Conservation (phyloP, 805 yeast genomes). For the Metschnikowia reukaufii region DNA sequence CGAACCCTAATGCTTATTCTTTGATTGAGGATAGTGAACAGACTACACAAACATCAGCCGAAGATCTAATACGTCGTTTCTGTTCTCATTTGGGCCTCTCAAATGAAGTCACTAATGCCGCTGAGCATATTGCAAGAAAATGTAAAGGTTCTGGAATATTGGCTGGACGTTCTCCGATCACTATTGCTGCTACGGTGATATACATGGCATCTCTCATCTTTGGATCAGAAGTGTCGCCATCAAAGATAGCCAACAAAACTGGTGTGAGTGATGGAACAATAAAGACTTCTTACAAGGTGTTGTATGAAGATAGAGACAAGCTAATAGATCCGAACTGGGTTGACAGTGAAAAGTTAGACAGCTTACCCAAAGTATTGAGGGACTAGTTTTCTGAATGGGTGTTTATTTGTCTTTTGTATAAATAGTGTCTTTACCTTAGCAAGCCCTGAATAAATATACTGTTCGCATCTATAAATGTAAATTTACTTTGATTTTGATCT, state of each 20-base stretch:
- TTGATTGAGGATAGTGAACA: constrained; percentile 51
- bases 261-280: constrained; percentile 98
- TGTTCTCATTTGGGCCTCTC: constrained; percentile 91
- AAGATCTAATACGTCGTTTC: constrained; percentile 91
- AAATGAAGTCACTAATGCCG: constrained; percentile 84
- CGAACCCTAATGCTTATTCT: constrained; percentile 42
- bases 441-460: no score
- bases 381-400: constrained; percentile 1
- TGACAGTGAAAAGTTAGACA: constrained; percentile 57
- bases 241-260: constrained; percentile 83
- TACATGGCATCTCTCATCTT: constrained; percentile 92
- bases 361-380: constrained; percentile 27
- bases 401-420: no score
- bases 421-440: no score
- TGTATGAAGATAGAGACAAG: constrained; percentile 65
- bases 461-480: no score
- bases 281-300: constrained; percentile 81
- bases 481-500: no score
- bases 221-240: constrained; percentile 70
- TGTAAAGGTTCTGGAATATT: constrained; percentile 90
- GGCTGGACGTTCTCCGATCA: constrained; percentile 95
- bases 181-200: constrained; percentile 96
- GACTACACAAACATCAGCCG: constrained; percentile 87
- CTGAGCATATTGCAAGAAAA: constrained; percentile 86
- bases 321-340: constrained; percentile 80